Percentiles rank a stretch among this genome's conserved stretches.
Evolutionary conservation across 2,329 filamentous ascomycete genomes (phyloP).

Genomic region (Aspergillus bombycis): DNA sequence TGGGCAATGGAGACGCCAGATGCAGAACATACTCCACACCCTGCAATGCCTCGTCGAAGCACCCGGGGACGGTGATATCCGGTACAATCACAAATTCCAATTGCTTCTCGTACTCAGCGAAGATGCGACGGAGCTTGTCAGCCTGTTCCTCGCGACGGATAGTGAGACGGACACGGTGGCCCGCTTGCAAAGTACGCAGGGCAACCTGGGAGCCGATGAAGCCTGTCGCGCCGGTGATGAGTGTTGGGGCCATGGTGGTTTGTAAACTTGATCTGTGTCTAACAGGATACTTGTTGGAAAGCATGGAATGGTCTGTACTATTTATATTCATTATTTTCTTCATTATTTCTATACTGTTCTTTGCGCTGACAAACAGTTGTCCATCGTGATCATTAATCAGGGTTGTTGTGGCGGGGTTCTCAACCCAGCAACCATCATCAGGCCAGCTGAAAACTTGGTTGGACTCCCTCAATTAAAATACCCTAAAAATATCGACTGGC

Average conservation of each 20-base stretch:
- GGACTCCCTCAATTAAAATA: too few species aligned
- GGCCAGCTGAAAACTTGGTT: too few species aligned
- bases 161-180: slow-evolving; percentile 21
- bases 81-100: slow-evolving; percentile 22
- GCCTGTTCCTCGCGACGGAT: slow-evolving; percentile 22
- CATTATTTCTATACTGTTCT: neutral
- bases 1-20: slow-evolving; percentile 23
- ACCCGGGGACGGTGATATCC: slow-evolving; percentile 17
- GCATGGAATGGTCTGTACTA: neutral
- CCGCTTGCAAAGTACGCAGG: slow-evolving; percentile 17
- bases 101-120: slow-evolving; percentile 10
- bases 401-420: too few species aligned
- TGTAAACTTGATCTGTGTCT: too few species aligned
- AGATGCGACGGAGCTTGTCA: slow-evolving; percentile 10
- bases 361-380: neutral
- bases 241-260: slow-evolving; percentile 12
- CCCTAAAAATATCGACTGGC: too few species aligned
- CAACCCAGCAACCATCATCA: too few species aligned
- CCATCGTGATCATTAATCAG: slow-evolving; percentile 4
- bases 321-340: neutral
- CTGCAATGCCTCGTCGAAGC: slow-evolving; percentile 15
- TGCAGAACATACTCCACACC: slow-evolving; percentile 25
- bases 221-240: slow-evolving; percentile 29
- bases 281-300: neutral
- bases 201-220: slow-evolving; percentile 26